Percentiles rank a stretch among this genome's conserved stretches.
phyloP scores from a whole-genome alignment of 1,284 basidiomycete genomes.

The Thelephora terrestris region DNA sequence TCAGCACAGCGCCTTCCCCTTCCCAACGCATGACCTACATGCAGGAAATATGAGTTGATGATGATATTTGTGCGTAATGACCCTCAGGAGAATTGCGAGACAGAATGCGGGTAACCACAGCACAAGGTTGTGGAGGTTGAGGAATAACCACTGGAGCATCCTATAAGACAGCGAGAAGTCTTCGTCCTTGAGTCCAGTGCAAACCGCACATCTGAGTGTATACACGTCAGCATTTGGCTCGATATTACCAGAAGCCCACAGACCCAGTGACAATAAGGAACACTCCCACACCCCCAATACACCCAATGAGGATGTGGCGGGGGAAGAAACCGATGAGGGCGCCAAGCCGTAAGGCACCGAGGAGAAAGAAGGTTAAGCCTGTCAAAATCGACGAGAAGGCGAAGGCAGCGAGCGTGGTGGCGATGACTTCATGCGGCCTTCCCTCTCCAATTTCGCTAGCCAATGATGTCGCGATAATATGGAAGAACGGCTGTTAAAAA shows the following conservation, averaged over 20 bases:
- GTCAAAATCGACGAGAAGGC: conserved; percentile 88
- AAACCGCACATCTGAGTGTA: conserved; percentile 61
- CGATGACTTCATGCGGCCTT: conserved; percentile 63
- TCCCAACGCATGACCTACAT: conserved; percentile 40
- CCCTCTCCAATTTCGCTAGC: conserved; percentile 65
- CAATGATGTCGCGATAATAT: conserved; percentile 80
- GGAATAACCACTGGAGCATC: conserved; percentile 54
- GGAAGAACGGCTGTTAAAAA: conserved; percentile 78
- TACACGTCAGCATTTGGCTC: background rate
- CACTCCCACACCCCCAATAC: conserved; percentile 93
- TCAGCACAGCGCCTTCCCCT: conserved; percentile 1
- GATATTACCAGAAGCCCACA: conserved; percentile 12
- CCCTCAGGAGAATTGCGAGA: conserved; percentile 70
- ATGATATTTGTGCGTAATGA: conserved; percentile 74
- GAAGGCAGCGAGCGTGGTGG: conserved; percentile 88
- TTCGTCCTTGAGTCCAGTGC: conserved; percentile 76
- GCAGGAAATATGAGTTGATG: conserved; percentile 91
- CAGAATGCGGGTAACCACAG: conserved; percentile 72
- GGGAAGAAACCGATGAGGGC: conserved; percentile 93
- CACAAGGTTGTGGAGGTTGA: conserved; percentile 48
- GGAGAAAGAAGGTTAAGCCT: conserved; percentile 73
- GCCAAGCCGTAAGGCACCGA: conserved; percentile 82
- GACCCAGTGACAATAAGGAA: conserved; percentile 88
- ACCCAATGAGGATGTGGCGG: conserved; percentile 87
- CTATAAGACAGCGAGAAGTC: conserved; percentile 62